These are phyloP conservation scores for Candida sonorensis DNA, from an alignment of 805 yeast species.

Conservation along the genomic window DNA sequence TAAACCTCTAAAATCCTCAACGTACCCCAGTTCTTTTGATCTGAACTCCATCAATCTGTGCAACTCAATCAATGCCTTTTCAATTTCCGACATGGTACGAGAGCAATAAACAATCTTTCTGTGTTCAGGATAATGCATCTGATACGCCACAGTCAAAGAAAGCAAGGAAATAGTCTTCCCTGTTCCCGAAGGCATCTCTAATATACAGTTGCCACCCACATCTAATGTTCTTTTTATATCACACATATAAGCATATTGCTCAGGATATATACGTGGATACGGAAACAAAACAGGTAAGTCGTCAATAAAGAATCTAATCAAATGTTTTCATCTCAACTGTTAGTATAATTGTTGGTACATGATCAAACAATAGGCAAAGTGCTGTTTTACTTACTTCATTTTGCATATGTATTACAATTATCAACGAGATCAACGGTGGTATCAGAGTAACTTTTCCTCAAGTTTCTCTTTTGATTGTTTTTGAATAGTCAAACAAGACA, in stretches of 20 bases:
- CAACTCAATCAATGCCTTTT: constrained; percentile 90
- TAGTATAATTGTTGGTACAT: constrained; percentile 8
- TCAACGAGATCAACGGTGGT: too few species aligned
- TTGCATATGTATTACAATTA: neutral
- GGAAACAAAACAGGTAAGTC: constrained; percentile 95
- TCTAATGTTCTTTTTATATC: constrained; percentile 90
- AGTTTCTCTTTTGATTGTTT: neutral
- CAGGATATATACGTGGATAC: constrained; percentile 94
- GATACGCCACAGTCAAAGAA: constrained; percentile 91
- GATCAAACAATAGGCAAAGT: too few species aligned
- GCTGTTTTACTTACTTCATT: constrained; percentile 19
- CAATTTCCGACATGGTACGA: constrained; percentile 99
- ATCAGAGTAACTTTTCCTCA: too few species aligned
- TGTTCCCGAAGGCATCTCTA: constrained; percentile 99
- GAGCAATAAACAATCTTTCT: constrained; percentile 94
- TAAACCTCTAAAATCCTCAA: constrained; percentile 87
- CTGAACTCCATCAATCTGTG: constrained; percentile 84
- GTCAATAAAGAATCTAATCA: constrained; percentile 80
- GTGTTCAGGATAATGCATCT: constrained; percentile 88
- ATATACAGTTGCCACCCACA: constrained; percentile 92
- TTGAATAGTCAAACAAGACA: too few species aligned
- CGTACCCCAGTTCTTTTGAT: constrained; percentile 72
- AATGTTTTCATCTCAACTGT: too few species aligned
- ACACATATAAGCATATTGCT: constrained; percentile 96
- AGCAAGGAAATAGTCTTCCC: constrained; percentile 93